A percentile compares a stretch with the other conserved stretches of the same genome.
Evolutionary conservation across 1,284 basidiomycete species (phyloP).

Genomic region (Mycosarcoma maydis): DNA sequence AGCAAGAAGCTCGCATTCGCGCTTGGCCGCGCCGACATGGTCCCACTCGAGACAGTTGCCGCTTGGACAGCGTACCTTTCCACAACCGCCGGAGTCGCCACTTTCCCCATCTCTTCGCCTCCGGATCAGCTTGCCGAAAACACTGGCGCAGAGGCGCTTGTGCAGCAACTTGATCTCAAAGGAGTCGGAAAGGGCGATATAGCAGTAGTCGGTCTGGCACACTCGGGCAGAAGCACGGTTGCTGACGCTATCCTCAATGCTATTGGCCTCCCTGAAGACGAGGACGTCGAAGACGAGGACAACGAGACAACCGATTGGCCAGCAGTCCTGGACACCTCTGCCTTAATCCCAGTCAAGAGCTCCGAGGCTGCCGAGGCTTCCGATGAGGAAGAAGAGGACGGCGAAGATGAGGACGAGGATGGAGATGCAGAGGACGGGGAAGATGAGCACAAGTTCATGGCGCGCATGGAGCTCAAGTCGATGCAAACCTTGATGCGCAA

Average conservation of each 20-base stretch:
- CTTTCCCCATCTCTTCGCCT: conserved; percentile 51
- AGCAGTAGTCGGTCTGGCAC: conserved; percentile 53
- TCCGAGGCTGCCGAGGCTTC: conserved; percentile 26
- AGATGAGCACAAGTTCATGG: conserved; percentile 36
- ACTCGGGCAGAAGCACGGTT: conserved; percentile 53
- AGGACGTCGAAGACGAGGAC: conserved; percentile 35
- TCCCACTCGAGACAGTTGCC: conserved; percentile 56
- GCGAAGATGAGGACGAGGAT: conserved; percentile 23
- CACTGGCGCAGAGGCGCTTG: conserved; percentile 39
- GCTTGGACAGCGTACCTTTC: conserved; percentile 50
- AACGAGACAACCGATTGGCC: conserved; percentile 44
- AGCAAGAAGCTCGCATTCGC: conserved; percentile 43
- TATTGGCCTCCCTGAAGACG: conserved; percentile 39
- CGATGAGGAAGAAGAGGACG: conserved; percentile 21
- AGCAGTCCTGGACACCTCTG: conserved; percentile 58
- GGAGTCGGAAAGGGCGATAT: conserved; percentile 39
- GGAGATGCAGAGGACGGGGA: conserved; percentile 38
- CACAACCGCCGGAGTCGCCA: conserved; percentile 16
- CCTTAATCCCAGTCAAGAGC: conserved; percentile 43
- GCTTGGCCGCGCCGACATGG: conserved; percentile 56
- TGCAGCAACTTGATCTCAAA: conserved; percentile 47
- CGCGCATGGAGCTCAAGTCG: conserved; percentile 44
- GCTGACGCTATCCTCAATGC: conserved; percentile 51
- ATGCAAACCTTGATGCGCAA: conserved; percentile 61
- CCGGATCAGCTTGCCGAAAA: conserved; percentile 32